Evolutionary conservation across 1,139 yeast genomes (phyloP).

Genomic region (Zhuliangozyma blackwelliae): DNA sequence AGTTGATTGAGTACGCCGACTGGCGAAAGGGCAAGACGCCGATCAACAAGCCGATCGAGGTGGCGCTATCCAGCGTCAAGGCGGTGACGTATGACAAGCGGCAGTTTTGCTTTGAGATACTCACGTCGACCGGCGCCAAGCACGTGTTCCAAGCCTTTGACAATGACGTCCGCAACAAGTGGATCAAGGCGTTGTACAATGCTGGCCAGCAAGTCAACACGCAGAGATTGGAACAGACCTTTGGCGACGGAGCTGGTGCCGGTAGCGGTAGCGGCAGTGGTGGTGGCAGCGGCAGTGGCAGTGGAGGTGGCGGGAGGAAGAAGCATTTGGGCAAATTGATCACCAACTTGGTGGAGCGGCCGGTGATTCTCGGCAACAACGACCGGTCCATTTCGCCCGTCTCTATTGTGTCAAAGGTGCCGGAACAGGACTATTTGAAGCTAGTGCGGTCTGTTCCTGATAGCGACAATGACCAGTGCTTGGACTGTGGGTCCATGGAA

Average conservation of each 20-base stretch:
- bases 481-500: slow-evolving; percentile 68
- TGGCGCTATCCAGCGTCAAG: slow-evolving; percentile 68
- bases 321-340: slow-evolving; percentile 10
- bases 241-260: neutral
- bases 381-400: slow-evolving; percentile 31
- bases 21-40: slow-evolving; percentile 73
- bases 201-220: slow-evolving; percentile 44
- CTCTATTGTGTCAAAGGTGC: slow-evolving; percentile 25
- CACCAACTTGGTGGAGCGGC: slow-evolving; percentile 14
- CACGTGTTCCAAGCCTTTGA: slow-evolving; percentile 76
- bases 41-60: slow-evolving; percentile 66
- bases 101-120: slow-evolving; percentile 67
- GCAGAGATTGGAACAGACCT: slow-evolving; percentile 15
- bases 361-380: slow-evolving; percentile 14
- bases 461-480: slow-evolving; percentile 61
- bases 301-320: slow-evolving; percentile 5
- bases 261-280: neutral
- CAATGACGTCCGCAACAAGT: slow-evolving; percentile 61
- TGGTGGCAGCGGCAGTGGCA: neutral
- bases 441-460: slow-evolving; percentile 45
- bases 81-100: slow-evolving; percentile 45
- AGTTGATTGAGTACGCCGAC: slow-evolving; percentile 67
- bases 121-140: slow-evolving; percentile 64
- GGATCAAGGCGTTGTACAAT: slow-evolving; percentile 60
- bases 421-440: slow-evolving; percentile 28